Percentiles rank a stretch among this genome's conserved stretches.
phyloP scores from a whole-genome alignment of 2,329 filamentous ascomycete genomes.

The Xylaria polymorpha region DNA sequence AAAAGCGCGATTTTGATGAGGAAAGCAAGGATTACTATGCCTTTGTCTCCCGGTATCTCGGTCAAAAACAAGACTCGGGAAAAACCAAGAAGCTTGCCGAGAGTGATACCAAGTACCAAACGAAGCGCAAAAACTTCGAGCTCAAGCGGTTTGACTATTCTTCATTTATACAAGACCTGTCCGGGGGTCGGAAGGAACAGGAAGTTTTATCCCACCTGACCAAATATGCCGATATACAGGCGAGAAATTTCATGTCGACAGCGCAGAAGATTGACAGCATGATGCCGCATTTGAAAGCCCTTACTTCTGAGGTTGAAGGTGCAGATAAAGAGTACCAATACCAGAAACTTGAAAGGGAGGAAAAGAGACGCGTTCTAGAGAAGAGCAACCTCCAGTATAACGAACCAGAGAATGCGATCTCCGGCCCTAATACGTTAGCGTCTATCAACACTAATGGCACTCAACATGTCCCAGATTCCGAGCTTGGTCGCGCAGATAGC shows the following conservation, averaged over 20 bases:
- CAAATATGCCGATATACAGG: conserved; percentile 91
- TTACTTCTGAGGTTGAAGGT: conserved; percentile 88
- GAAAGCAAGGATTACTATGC: conserved; percentile 99
- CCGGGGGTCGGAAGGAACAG: conserved; percentile 97
- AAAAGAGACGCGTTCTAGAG: conserved; percentile 89
- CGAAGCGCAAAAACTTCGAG: conserved; percentile 93
- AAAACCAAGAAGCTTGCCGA: conserved; percentile 97
- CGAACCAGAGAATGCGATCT: conserved; percentile 72
- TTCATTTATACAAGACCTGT: conserved; percentile 98
- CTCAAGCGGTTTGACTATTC: conserved; percentile 98
- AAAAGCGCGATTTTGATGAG: conserved; percentile 98
- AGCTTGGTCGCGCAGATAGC: conserved; percentile 79
- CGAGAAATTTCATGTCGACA: conserved; percentile 81
- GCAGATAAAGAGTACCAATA: conserved; percentile 98
- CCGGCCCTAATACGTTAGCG: conserved; percentile 52
- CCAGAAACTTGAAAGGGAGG: conserved; percentile 92
- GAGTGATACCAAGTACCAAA: conserved; percentile 96
- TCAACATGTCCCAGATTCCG: conserved; percentile 70
- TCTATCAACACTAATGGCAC: conserved; percentile 58
- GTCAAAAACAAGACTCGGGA: conserved; percentile 91
- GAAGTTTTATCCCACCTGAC: conserved; percentile 95
- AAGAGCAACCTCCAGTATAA: conserved; percentile 82
- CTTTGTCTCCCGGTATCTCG: conserved; percentile 95
- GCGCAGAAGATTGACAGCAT: conserved; percentile 89
- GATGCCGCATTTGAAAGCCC: conserved; percentile 87